Base-by-base conservation (phyloP, 106 monocot genomes). In the Narthecium ossifragum region DNA sequence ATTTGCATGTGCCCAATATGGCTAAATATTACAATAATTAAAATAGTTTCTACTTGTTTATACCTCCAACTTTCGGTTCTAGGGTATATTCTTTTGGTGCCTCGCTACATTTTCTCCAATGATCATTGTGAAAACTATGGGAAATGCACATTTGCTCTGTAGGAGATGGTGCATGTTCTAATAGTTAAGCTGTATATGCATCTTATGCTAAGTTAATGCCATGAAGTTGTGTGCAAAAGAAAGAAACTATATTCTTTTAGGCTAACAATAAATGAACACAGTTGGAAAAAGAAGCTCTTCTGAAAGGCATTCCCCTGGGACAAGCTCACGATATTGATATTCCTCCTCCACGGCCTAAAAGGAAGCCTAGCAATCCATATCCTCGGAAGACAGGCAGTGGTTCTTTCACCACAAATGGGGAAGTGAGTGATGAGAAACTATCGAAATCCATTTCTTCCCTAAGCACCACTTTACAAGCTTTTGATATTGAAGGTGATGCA, bases 321-420 rank as follows among this genome's bases (percentile, higher is more conserved):
- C 88, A 85, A 74, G 69, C 73, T 49, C 75, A 80, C 68, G 80
- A 84, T 55, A 84, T 96, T 49, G 86, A 96, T 26, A 90, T 94
- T 38, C 94, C 94, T 63, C 94, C 94, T 61, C 94, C 94, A 25
- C 74, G 94, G 14, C 94, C 94, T 45, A 90, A 96, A 68, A 77
- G 80, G 53, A 94, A 90, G 45, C 94, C 94, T 46, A 86, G 57
- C 69, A 75, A 65, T 73, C 90, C 94, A 60, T 96, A 90, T 66
- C 90, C 94, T 52, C 80, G 86, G 60, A 96, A 96, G 50, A 81
- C 41, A 24, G 54, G 70, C 49, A 9, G 15, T 10, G 51, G 59
- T 58, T 40, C 70, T n/a, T n/a, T 60, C 13, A 71, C 65, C 51
- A 34, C 64, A 50, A 53, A 63, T 27, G 64, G 24, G 17, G 80